A percentile compares a stretch with the other conserved stretches of the same genome.
phyloP scores from a whole-genome alignment of 2,329 filamentous ascomycete genomes.

The Paracoccidioides brasiliensis region DNA sequence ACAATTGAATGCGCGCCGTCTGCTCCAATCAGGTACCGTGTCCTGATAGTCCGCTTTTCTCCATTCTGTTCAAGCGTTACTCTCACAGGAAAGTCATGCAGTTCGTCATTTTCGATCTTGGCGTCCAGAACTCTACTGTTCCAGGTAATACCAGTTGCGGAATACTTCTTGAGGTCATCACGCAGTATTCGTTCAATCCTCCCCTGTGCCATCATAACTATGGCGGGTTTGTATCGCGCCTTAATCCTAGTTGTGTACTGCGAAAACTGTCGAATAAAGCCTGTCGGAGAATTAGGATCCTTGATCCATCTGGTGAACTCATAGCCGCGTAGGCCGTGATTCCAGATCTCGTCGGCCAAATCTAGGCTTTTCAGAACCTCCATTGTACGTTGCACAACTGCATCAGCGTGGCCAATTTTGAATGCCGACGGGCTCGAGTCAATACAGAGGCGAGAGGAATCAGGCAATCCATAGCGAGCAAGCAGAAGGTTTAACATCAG shows the following conservation, averaged over 20 bases:
- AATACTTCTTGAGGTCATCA: slow-evolving; percentile 49
- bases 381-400: slow-evolving; percentile 31
- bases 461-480: slow-evolving; percentile 31
- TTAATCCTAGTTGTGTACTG: slow-evolving; percentile 37
- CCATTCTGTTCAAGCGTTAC: slow-evolving; percentile 22
- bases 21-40: slow-evolving; percentile 59
- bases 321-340: slow-evolving; percentile 35
- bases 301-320: slow-evolving; percentile 43
- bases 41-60: slow-evolving; percentile 34
- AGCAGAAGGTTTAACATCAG: slow-evolving; percentile 31
- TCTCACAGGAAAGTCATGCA: slow-evolving; percentile 30
- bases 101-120: slow-evolving; percentile 38
- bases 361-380: slow-evolving; percentile 33
- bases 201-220: slow-evolving; percentile 58
- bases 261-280: slow-evolving; percentile 1
- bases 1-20: slow-evolving; percentile 58
- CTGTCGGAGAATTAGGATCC: neutral
- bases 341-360: slow-evolving; percentile 20
- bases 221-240: slow-evolving; percentile 27
- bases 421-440: slow-evolving; percentile 29
- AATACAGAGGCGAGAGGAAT: slow-evolving; percentile 30
- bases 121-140: slow-evolving; percentile 54
- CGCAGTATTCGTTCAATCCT: slow-evolving; percentile 59
- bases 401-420: slow-evolving; percentile 33
- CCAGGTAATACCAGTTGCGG: slow-evolving; percentile 43